Base-by-base conservation (phyloP, 768 basidiomycete genomes). In the Fistulinella prunicolor region DNA sequence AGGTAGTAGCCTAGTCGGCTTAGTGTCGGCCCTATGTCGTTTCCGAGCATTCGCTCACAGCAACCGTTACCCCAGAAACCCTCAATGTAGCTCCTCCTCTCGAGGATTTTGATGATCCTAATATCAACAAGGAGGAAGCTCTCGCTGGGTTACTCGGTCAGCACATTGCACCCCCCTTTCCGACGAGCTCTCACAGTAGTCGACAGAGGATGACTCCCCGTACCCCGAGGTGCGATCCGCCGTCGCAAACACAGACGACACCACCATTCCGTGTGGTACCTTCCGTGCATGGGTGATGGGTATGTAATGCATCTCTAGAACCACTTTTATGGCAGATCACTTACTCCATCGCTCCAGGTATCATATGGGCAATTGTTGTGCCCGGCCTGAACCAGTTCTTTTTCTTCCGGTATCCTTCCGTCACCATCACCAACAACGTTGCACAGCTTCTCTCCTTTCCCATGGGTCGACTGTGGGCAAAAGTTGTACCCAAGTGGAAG, bases 141-240 rank as follows among this genome's bases (percentile, higher is more conserved):
- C 42, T 67, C 14, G 50, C 45, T 21, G 65, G 67, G 5, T 37
- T 54, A n/a, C 56, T 65, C 1, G 67, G 65, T 69, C 19, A 21
- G 51, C 29, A 24, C 22, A 5, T 29, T 9, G 1, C 20, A n/a
- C 28, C 19, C 13, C 26, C 20, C 21, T 32, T 52, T 37, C 26
- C 9, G 10, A 32, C 23, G 0, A 68, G 70, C 49, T 30, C 54
- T 54, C 23, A 60, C 30, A 6, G 12, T 2, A 7, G 3, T 9
- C 16, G 20, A 8, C 55, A 72, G 77, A 78, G 63, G 85, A 91
- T 57, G 89, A 90, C 62, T 89, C 86, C 20, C 89, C 89, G 2
- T 92, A 92, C 62, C 86, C 86, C 20, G 89, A 91, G 66, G 87
- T 89, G 20, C 80, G 86, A 42, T 82, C 85, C 3, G 85, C 87